Conservation (phyloP, 2,329 filamentous ascomycete genomes). For the Blumeria graminis region DNA sequence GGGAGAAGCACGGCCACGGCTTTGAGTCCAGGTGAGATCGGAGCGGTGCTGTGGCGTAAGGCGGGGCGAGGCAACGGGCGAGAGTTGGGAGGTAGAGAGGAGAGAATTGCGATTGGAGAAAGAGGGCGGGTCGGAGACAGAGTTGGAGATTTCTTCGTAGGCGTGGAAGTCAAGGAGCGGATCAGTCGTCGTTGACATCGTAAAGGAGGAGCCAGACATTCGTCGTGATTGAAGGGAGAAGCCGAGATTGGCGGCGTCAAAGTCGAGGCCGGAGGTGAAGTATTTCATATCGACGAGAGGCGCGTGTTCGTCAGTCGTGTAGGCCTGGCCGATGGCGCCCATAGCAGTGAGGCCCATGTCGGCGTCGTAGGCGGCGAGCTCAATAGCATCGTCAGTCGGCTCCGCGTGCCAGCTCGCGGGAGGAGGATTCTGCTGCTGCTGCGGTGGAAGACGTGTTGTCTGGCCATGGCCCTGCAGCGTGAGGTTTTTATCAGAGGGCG, state of each 20-base stretch:
- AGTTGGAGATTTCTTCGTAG: constrained; percentile 46
- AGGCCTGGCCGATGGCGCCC: constrained; percentile 25
- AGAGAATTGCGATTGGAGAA: constrained; percentile 47
- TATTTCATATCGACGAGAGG: constrained; percentile 37
- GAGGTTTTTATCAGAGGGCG: constrained; percentile 22
- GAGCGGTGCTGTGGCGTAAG: constrained; percentile 36
- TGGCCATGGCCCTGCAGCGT: too few relatives aligned
- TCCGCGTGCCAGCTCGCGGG: constrained; percentile 27
- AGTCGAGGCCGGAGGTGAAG: constrained; percentile 21
- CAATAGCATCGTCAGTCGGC: constrained; percentile 29
- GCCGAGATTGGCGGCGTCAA: neutral
- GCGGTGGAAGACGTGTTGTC: too few relatives aligned
- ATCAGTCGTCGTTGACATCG: constrained; percentile 37
- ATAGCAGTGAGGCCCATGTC: constrained; percentile 25
- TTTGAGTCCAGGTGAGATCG: constrained; percentile 37
- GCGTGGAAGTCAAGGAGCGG: constrained; percentile 42
- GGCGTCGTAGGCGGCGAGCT: constrained; percentile 28
- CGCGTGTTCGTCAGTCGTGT: constrained; percentile 36
- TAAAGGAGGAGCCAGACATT: constrained; percentile 51
- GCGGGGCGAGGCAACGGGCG: constrained; percentile 46
- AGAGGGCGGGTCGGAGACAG: constrained; percentile 40
- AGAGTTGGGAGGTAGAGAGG: constrained; percentile 46
- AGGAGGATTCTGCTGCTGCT: too few relatives aligned
- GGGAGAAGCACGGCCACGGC: constrained; percentile 45
- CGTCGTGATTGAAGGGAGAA: constrained; percentile 21